Evolutionary conservation across 1,139 yeast genomes (phyloP).

Genomic region (Debaryomycetaceae sp.): DNA sequence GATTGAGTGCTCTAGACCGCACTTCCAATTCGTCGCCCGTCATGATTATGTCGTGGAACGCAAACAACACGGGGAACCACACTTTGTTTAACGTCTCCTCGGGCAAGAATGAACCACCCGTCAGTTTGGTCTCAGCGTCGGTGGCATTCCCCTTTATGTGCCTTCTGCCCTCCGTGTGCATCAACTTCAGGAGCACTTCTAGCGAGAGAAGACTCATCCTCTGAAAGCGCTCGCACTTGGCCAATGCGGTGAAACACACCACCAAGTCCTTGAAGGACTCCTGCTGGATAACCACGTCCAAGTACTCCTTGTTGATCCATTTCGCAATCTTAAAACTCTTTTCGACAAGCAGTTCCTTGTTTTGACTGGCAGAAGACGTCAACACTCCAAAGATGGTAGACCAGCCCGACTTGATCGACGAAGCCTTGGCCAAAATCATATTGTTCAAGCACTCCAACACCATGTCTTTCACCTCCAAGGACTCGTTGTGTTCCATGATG

Average conservation of each 20-base stretch:
- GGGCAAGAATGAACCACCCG: conserved; percentile 1
- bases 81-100: conserved; percentile 22
- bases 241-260: conserved; percentile 71
- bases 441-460: conserved; percentile 85
- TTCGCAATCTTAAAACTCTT: conserved; percentile 63
- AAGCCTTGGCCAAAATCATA: conserved; percentile 75
- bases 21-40: conserved; percentile 93
- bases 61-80: conserved; percentile 81
- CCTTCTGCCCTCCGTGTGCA: conserved; percentile 17
- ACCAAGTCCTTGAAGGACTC: conserved; percentile 75
- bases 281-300: conserved; percentile 62
- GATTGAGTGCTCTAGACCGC: conserved; percentile 80
- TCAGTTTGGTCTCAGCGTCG: not conserved
- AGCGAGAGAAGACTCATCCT: conserved; percentile 76
- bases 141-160: too few species aligned
- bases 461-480: conserved; percentile 78
- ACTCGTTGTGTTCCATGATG: conserved; percentile 63
- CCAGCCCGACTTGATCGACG: conserved; percentile 90
- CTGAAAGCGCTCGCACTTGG: conserved; percentile 82
- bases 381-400: conserved; percentile 79
- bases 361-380: conserved; percentile 56
- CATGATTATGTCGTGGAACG: conserved; percentile 87
- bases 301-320: conserved; percentile 58
- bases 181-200: conserved; percentile 65
- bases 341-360: conserved; percentile 53